Conservation (phyloP, 2,329 filamentous ascomycete genomes). For the Tetracladium maxilliforme region DNA sequence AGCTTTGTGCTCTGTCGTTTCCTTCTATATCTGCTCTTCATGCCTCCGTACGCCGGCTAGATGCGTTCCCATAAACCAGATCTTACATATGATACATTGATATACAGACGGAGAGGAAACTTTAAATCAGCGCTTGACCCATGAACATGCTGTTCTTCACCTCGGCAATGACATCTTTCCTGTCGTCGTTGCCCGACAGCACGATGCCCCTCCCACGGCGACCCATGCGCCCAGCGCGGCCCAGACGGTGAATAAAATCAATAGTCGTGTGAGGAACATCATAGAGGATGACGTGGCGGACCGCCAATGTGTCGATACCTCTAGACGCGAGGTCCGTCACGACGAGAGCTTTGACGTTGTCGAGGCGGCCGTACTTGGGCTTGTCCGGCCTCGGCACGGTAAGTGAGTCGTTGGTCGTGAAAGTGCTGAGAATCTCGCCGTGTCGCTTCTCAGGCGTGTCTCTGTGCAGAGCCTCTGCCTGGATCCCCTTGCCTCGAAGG, state of each 20-base stretch:
- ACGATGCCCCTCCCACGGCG: constrained; percentile 80
- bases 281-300: constrained; percentile 84
- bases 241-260: constrained; percentile 93
- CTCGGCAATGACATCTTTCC: constrained; percentile 81
- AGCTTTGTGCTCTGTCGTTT: too few species aligned
- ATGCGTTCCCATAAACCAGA: too few species aligned
- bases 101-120: too few species aligned
- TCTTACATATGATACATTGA: too few species aligned
- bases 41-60: too few species aligned
- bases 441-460: constrained; percentile 70
- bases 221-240: constrained; percentile 84
- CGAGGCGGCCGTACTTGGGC: constrained; percentile 25
- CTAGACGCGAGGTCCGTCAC: constrained; percentile 86
- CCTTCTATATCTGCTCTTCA: too few species aligned
- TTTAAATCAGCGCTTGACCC: constrained; percentile 60
- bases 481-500: constrained; percentile 71
- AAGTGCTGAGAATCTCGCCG: constrained; percentile 60
- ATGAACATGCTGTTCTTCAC: constrained; percentile 82
- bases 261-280: constrained; percentile 97
- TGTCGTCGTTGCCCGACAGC: constrained; percentile 75
- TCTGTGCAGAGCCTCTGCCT: constrained; percentile 71
- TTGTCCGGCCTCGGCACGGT: constrained; percentile 20
- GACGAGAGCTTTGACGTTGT: constrained; percentile 80
- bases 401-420: constrained; percentile 36
- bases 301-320: constrained; percentile 86